Conservation (phyloP, 176 grass and related monocot genomes). For the Cenchrus americanus region DNA sequence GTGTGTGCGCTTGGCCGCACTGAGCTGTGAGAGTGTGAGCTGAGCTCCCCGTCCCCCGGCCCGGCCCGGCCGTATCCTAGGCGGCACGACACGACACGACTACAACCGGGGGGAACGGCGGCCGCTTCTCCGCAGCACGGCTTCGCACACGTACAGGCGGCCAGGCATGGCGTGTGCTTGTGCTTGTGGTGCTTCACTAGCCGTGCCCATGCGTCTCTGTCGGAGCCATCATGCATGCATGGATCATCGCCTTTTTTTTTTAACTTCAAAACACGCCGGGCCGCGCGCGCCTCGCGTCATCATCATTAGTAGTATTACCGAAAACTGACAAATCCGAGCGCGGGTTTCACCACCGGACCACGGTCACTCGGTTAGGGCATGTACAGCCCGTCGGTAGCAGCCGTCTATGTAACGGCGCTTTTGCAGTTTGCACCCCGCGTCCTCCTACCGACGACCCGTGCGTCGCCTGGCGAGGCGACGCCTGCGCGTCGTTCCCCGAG, state of each 20-base stretch:
- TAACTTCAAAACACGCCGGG: conserved; percentile 28
- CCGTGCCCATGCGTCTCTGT: not conserved
- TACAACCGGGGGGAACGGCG: not conserved
- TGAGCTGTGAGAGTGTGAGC: not conserved
- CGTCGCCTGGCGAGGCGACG: too few species aligned
- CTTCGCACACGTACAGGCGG: not conserved
- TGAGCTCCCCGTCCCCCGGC: too few species aligned
- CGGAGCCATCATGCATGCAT: too few species aligned
- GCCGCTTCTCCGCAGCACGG: conserved; percentile 36
- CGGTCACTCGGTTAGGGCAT: too few species aligned
- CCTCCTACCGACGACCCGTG: too few species aligned
- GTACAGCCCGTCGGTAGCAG: too few species aligned
- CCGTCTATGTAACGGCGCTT: too few species aligned
- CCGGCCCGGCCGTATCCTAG: not conserved
- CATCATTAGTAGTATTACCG: conserved; percentile 18
- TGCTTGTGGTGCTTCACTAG: not conserved
- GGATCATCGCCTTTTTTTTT: conserved; percentile 20
- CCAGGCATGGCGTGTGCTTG: not conserved
- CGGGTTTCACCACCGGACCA: not conserved
- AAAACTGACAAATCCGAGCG: conserved; percentile 20
- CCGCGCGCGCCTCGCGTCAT: not conserved
- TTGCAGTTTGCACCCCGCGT: too few species aligned
- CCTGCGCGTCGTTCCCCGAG: too few species aligned
- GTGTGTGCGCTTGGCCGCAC: too few species aligned
- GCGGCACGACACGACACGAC: not conserved